phyloP scores from a whole-genome alignment of 2,329 filamentous ascomycete species.

The Colletotrichum acutatum region DNA sequence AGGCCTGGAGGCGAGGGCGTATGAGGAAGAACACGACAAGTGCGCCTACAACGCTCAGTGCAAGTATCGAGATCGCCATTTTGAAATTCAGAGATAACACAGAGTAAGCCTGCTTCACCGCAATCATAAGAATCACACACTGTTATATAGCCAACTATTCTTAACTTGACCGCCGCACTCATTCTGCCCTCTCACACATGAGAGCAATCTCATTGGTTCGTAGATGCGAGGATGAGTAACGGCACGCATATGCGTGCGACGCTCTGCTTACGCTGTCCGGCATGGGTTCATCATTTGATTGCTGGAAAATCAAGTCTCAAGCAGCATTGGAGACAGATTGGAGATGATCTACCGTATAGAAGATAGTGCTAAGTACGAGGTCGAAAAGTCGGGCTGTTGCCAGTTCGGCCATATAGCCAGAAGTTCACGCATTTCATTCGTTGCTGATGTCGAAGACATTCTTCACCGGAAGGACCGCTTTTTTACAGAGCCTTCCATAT shows the following conservation, averaged over 20 bases:
- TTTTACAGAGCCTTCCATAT: no score
- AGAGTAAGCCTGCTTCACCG: not conserved
- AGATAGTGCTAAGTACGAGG: not conserved
- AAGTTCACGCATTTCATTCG: not conserved
- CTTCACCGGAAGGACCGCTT: no score
- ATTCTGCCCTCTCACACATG: not conserved
- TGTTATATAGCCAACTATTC: not conserved
- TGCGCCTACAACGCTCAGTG: not conserved
- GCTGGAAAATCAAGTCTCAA: not conserved
- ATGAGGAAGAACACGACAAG: not conserved
- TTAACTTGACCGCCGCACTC: not conserved
- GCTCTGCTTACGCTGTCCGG: not conserved
- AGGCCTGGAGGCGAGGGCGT: not conserved
- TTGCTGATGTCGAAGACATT: not conserved
- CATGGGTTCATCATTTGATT: not conserved
- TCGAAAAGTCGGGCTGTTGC: not conserved
- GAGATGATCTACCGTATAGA: not conserved
- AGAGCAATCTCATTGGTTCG: not conserved
- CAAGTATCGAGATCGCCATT: not conserved
- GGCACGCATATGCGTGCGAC: not conserved
- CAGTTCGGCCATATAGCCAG: not conserved
- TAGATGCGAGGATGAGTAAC: not conserved
- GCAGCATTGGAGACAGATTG: not conserved
- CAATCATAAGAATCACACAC: not conserved
- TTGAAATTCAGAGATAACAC: not conserved